phyloP scores from a whole-genome alignment of 148 eudicot genomes.

The Rhododendron williamsianum region DNA sequence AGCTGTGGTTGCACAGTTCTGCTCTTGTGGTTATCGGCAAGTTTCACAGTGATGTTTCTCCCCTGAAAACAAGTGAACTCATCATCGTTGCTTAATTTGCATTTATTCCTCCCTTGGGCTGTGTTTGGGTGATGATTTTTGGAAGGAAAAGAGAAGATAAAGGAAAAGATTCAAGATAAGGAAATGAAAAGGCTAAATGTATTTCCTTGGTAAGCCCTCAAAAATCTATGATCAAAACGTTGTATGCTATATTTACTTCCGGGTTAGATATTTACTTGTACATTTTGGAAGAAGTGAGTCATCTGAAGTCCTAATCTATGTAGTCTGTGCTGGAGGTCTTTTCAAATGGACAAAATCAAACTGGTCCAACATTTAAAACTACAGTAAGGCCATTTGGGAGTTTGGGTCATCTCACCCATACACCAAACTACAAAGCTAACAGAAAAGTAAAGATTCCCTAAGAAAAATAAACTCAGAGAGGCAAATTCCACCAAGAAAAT shows the following conservation, averaged over 20 bases:
- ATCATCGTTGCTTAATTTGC: neutral
- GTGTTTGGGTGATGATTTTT: neutral
- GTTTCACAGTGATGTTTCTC: conserved; percentile 48
- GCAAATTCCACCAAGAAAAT: neutral
- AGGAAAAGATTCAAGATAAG: neutral
- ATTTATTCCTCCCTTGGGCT: neutral
- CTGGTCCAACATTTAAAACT: neutral
- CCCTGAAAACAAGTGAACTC: conserved; percentile 37
- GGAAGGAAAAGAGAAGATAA: neutral
- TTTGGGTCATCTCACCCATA: neutral
- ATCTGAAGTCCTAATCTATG: neutral
- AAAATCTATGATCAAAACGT: neutral
- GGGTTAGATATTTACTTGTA: neutral
- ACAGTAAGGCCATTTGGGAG: neutral
- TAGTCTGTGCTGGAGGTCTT: neutral
- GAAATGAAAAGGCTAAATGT: neutral
- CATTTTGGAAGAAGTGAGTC: neutral
- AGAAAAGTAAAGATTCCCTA: neutral
- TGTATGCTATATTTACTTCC: neutral
- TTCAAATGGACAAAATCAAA: neutral
- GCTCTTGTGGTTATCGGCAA: conserved; percentile 49
- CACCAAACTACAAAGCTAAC: neutral
- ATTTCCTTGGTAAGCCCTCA: neutral
- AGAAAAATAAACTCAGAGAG: neutral
- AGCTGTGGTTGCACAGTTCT: conserved; percentile 26